Evolutionary conservation across 1,284 basidiomycete genomes (phyloP).

Genomic region (Malassezia restricta): DNA sequence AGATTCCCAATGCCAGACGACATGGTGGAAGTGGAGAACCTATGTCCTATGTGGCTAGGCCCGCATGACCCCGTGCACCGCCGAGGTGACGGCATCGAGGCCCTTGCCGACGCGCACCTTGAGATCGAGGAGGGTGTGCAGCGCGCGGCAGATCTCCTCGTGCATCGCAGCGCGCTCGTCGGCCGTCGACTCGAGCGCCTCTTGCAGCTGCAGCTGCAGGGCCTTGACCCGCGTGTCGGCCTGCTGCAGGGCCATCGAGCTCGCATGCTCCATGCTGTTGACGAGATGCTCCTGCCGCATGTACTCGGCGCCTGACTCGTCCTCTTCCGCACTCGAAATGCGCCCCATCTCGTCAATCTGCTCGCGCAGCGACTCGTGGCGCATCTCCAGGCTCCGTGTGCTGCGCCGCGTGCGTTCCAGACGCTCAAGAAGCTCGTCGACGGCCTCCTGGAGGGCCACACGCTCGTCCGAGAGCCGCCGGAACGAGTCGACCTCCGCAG

Average conservation of each 20-base stretch:
- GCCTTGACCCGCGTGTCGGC: slow-evolving; percentile 11
- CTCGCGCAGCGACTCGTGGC: slow-evolving; percentile 4
- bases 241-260: slow-evolving; percentile 12
- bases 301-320: slow-evolving; percentile 6
- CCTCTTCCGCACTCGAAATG: slow-evolving; percentile 1
- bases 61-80: slow-evolving; percentile 2
- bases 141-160: slow-evolving; percentile 13
- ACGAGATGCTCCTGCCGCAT: slow-evolving; percentile 11
- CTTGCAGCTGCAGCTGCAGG: slow-evolving; percentile 11
- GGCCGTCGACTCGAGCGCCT: slow-evolving; percentile 10
- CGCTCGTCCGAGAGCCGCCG: slow-evolving; percentile 25
- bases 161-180: slow-evolving; percentile 15
- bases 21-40: slow-evolving; percentile 17
- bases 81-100: slow-evolving; percentile 4
- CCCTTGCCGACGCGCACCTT: slow-evolving; percentile 13
- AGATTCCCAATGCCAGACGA: slow-evolving; percentile 37
- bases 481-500: slow-evolving; percentile 22
- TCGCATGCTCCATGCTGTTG: slow-evolving; percentile 12
- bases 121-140: slow-evolving; percentile 15
- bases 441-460: slow-evolving; percentile 25
- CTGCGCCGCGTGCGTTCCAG: slow-evolving; percentile 14
- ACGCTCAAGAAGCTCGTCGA: slow-evolving; percentile 17
- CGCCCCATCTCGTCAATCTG: slow-evolving; percentile 5
- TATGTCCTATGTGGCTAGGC: not conserved
- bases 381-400: slow-evolving; percentile 16